Conservation (phyloP, 345 rosid species). For the Luvunga scandens region DNA sequence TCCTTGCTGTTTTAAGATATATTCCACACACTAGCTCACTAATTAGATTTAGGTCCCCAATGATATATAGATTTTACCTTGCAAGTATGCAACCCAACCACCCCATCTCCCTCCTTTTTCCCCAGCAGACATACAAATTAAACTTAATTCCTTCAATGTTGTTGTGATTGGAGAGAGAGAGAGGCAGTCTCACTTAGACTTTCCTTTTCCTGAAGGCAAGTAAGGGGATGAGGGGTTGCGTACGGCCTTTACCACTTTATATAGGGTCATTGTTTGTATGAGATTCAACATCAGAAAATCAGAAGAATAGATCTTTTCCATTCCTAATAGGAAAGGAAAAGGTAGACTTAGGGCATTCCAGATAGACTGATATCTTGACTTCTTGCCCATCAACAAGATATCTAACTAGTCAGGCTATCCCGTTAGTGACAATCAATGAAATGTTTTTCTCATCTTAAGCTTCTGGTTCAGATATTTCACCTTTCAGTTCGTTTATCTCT, state of each 20-base stretch:
- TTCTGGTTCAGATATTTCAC: slow-evolving; percentile 1
- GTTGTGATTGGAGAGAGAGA: not conserved
- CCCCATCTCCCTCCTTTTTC: not conserved
- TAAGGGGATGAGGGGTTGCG: no score
- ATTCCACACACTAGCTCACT: not conserved
- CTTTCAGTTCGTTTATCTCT: not conserved
- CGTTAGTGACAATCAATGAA: not conserved
- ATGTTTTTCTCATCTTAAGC: not conserved
- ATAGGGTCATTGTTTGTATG: no score
- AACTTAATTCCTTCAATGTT: not conserved
- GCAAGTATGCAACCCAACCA: not conserved
- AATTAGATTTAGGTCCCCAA: not conserved
- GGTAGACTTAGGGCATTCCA: no score
- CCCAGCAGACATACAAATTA: not conserved
- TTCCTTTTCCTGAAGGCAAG: no score
- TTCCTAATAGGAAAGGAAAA: no score
- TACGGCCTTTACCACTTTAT: no score
- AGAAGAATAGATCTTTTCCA: no score
- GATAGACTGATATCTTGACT: not conserved
- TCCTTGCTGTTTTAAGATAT: not conserved
- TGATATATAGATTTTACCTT: not conserved
- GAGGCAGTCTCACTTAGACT: no score
- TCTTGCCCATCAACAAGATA: not conserved
- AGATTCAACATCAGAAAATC: no score
- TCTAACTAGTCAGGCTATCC: not conserved